phyloP scores from a whole-genome alignment of 2,329 filamentous ascomycete species.

The Hirsutella thompsonii region DNA sequence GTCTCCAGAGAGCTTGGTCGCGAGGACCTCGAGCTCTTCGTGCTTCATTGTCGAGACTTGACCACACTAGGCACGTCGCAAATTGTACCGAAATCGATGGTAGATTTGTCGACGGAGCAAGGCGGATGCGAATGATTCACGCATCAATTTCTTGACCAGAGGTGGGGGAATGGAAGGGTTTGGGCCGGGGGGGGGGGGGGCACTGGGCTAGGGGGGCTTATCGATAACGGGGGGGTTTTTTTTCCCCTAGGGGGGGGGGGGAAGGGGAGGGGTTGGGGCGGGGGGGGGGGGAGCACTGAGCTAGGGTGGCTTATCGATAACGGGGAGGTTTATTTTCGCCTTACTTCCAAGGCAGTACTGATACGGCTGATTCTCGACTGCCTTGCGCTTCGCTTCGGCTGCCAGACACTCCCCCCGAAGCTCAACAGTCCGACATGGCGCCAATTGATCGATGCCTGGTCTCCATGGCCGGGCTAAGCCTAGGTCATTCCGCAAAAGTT shows the following conservation, averaged over 20 bases:
- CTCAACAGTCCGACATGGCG: slow-evolving; percentile 27
- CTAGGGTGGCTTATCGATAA: slow-evolving; percentile 12
- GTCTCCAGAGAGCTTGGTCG: slow-evolving; percentile 45
- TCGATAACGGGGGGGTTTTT: slow-evolving; percentile 9
- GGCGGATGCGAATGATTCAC: not conserved
- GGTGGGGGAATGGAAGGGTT: slow-evolving; percentile 13
- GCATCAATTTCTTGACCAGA: slow-evolving; percentile 5
- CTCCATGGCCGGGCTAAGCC: slow-evolving; percentile 37
- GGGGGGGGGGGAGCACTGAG: not conserved
- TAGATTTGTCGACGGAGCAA: not conserved
- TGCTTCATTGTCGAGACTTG: slow-evolving; percentile 34
- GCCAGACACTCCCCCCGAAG: not conserved
- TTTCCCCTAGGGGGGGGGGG: slow-evolving; percentile 14
- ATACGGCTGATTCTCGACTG: slow-evolving; percentile 2
- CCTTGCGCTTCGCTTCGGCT: not conserved
- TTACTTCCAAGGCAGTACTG: slow-evolving; percentile 12
- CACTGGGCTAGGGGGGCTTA: slow-evolving; percentile 4
- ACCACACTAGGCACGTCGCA: too few species aligned
- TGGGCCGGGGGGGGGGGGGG: too few species aligned
- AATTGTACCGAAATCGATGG: not conserved
- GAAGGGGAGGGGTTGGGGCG: slow-evolving; percentile 11
- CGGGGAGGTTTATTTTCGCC: slow-evolving; percentile 6
- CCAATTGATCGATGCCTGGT: slow-evolving; percentile 39
- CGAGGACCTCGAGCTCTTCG: slow-evolving; percentile 39
- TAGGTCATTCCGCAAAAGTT: slow-evolving; percentile 25